These are phyloP conservation scores for Chalciporus chontae DNA, from an alignment of 768 basidiomycete genomes.

Conservation along the genomic window DNA sequence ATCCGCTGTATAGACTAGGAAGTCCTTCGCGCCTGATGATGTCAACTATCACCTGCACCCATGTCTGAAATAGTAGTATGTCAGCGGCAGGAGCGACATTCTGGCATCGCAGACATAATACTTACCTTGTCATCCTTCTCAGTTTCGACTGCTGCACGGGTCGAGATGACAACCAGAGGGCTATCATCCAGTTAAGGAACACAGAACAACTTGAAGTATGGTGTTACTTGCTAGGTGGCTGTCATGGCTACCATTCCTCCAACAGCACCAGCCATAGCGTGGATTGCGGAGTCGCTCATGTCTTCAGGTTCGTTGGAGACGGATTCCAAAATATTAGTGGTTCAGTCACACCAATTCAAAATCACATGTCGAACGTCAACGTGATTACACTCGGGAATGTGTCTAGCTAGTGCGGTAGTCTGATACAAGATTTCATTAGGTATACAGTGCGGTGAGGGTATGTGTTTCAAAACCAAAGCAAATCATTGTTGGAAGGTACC, in stretches of 20 bases:
- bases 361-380: constrained; percentile 13
- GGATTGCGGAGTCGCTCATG: constrained; percentile 79
- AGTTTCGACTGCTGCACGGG: constrained; percentile 87
- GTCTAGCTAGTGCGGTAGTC: not conserved
- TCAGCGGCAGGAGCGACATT: not conserved
- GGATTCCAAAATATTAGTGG: not conserved
- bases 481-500: constrained; percentile 16
- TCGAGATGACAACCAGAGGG: constrained; percentile 89
- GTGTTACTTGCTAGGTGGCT: constrained; percentile 68
- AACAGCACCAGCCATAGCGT: constrained; percentile 83
- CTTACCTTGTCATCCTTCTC: constrained; percentile 79
- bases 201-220: not conserved
- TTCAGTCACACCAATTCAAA: not conserved
- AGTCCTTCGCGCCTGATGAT: constrained; percentile 84
- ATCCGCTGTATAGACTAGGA: constrained; percentile 80
- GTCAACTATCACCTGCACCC: constrained; percentile 64
- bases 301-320: not conserved
- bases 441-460: not conserved
- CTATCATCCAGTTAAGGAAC: constrained; percentile 37
- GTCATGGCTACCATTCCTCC: constrained; percentile 92
- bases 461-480: not conserved
- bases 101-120: not conserved
- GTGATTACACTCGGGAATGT: not conserved
- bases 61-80: constrained; percentile 48
- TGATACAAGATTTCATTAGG: not conserved